Base-by-base conservation (phyloP, 768 basidiomycete genomes). In the Kwoniella sp. region DNA sequence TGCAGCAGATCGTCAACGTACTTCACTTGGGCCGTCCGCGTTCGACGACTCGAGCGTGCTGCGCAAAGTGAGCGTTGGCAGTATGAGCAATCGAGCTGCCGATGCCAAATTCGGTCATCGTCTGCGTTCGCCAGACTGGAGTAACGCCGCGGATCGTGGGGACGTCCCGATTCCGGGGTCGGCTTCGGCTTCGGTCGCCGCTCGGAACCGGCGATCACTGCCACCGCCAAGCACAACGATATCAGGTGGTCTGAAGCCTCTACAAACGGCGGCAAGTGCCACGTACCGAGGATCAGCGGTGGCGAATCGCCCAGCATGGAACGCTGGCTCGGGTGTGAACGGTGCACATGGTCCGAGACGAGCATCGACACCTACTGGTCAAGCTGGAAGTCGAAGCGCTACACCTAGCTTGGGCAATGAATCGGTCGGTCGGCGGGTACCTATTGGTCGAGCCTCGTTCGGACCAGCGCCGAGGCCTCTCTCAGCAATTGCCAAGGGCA, bases 21-120 rank as follows among this genome's bases (percentile, higher is more conserved):
- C n/a, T n/a, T n/a, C n/a, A n/a, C n/a, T n/a, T n/a, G n/a, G n/a
- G n/a, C n/a, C n/a, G n/a, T n/a, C n/a, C n/a, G n/a, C n/a, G n/a
- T 41, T 9, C 42, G 19, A 42, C n/a, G 44, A 33, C 46, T n/a
- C n/a, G n/a, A n/a, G n/a, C n/a, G n/a, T n/a, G n/a, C n/a, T n/a
- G n/a, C n/a, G n/a, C n/a, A n/a, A n/a, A n/a, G n/a, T n/a, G n/a
- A n/a, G n/a, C n/a, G n/a, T n/a, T n/a, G n/a, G n/a, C n/a, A n/a
- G n/a, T n/a, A n/a, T n/a, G n/a, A n/a, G n/a, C n/a, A n/a, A n/a
- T n/a, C 49, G 33, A 23, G 47, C 41, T 45, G 88, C 88, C 15
- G 88, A 90, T 65, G 91, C 90, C 53, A 95, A 95, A 74, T 93
- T 95, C 75, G 91, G 89, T 19, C 82, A 83, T 34, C 82, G 91